These are phyloP conservation scores for Arbutus unedo DNA, from an alignment of 148 eudicot species.

Conservation along the genomic window DNA sequence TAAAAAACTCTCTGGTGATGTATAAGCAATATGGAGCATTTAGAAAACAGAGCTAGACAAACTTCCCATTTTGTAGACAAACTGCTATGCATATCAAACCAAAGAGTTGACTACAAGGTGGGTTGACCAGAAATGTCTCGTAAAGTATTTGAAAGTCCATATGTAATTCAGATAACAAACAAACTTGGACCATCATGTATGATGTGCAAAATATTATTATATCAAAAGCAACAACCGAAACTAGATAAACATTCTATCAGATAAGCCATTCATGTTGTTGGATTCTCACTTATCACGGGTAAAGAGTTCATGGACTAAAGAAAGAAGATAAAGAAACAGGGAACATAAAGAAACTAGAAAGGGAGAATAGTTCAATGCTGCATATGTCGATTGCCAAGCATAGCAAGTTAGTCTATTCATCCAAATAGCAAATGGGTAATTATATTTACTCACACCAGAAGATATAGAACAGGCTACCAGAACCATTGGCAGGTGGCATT, in stretches of 20 bases:
- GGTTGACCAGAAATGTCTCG: neutral
- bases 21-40: neutral
- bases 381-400: neutral
- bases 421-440: neutral
- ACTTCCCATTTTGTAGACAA: neutral
- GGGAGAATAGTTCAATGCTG: neutral
- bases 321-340: neutral
- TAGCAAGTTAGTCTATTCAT: neutral
- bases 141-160: neutral
- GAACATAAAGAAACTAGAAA: neutral
- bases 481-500: neutral
- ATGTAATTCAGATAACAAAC: neutral
- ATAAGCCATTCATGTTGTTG: neutral
- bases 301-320: neutral
- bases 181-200: neutral
- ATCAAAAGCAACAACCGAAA: neutral
- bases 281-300: neutral
- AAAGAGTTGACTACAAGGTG: slow-evolving; percentile 6
- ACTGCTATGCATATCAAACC: neutral
- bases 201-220: neutral
- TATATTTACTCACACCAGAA: neutral
- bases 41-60: neutral
- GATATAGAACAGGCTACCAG: neutral
- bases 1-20: neutral
- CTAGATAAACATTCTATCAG: neutral